Evolutionary conservation across 345 rosid genomes (phyloP), one percentile per base, ranked within the genome.

Genomic region (Gossypium turneri): DNA sequence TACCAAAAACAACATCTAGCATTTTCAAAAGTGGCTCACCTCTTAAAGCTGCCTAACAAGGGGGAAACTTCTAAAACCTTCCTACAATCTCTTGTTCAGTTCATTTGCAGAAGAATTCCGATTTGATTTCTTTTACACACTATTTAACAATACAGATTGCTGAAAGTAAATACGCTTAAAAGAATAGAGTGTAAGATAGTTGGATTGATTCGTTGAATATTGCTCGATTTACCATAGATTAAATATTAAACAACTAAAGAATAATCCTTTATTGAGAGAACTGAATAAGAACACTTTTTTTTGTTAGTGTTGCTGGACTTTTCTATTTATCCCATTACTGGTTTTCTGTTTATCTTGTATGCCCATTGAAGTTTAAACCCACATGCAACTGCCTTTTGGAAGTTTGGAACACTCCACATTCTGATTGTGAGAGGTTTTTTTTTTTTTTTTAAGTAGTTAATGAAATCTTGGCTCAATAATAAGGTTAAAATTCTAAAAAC

Each of bases 21-120:
- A n/a, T 91, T 89, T 71, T 85, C 85, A n/a, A 86, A 85, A 76
- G 88, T 91, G 68, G 90, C 91, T 76, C 81, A 74, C 50, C 81
- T 88, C 67, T 78, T 91, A 58, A 86, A 80, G 82, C 74, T 71
- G 82, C 88, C 86, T 0, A 25, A 9, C 7, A 67, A 80, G 57
- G 85, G 83, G 29, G 85, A 83, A 19, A 67, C 78, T 73, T 75
- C 81, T n/a, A 76, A 44, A 64, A 75, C 81, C 84, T 80, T 87
- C 73, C 65, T 88, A 34, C 92, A 86, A 45, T 7, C 58, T 77
- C 58, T 83, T 2, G 88, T 83, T 65, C 94, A 91, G 63, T 80
- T 84, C 57, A 67, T 82, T 64, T 82, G 87, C 75, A 80, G 64
- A 79, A 48, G 83, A 61, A 7, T 83, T 12, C 77, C 75, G 7